phyloP scores from a whole-genome alignment of 2,329 filamentous ascomycete species.

The Capronia americana region DNA sequence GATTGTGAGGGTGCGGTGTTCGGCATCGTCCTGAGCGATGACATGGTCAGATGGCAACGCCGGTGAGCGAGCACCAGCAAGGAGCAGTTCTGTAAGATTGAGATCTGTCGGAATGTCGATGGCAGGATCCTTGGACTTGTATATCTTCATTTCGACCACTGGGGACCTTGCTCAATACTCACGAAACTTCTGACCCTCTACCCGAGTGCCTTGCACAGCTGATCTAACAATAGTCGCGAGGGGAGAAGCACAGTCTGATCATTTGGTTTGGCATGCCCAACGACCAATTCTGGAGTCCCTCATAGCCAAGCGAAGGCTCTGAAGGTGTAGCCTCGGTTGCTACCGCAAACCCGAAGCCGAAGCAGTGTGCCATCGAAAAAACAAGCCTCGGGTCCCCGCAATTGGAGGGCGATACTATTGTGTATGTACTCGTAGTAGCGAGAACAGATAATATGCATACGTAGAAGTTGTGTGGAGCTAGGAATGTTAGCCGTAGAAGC shows the following conservation, averaged over 20 bases:
- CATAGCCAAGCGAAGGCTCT: neutral
- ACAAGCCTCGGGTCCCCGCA: neutral
- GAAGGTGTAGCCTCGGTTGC: neutral
- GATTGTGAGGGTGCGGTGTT: constrained; percentile 53
- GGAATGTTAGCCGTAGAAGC: neutral
- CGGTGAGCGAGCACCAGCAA: constrained; percentile 45
- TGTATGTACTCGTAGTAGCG: too few species aligned
- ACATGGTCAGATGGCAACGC: constrained; percentile 46
- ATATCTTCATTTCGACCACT: constrained; percentile 18
- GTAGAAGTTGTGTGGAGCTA: neutral
- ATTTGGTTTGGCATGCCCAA: neutral
- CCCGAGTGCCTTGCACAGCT: neutral
- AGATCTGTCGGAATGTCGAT: constrained; percentile 47
- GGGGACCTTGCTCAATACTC: neutral
- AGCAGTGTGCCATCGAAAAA: neutral
- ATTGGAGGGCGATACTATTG: too few species aligned
- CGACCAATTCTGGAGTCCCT: neutral
- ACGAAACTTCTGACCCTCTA: neutral
- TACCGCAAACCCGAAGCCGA: neutral
- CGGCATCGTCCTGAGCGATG: constrained; percentile 51
- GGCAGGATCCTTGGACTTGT: constrained; percentile 19
- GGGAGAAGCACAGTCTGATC: neutral
- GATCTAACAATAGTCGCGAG: neutral
- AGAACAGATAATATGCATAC: neutral
- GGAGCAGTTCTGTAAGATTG: constrained; percentile 55